phyloP scores from a whole-genome alignment of 2,329 filamentous ascomycete species.

The Verticillium albo-atrum region DNA sequence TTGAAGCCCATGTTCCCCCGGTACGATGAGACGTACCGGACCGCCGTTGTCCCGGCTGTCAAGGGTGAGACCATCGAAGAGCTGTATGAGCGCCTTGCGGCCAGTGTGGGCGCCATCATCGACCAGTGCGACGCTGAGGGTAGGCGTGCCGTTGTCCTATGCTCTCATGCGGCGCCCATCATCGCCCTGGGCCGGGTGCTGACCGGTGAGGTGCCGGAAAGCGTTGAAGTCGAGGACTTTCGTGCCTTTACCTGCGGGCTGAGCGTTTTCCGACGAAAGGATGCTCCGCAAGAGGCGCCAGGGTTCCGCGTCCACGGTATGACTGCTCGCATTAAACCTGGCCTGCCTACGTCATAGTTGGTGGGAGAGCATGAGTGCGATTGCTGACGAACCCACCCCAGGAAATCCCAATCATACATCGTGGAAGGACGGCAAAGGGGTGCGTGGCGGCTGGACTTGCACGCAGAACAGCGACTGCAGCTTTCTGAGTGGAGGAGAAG shows the following conservation, averaged over 20 bases:
- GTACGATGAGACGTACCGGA: slow-evolving; percentile 52
- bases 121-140: slow-evolving; percentile 66
- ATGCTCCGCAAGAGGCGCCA: slow-evolving; percentile 6
- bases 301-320: not conserved
- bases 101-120: slow-evolving; percentile 66
- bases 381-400: slow-evolving; percentile 10
- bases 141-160: slow-evolving; percentile 70
- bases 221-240: slow-evolving; percentile 74
- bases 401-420: slow-evolving; percentile 3
- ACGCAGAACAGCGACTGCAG: slow-evolving; percentile 78
- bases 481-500: slow-evolving; percentile 74
- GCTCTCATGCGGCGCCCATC: slow-evolving; percentile 83
- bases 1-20: slow-evolving; percentile 66
- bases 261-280: slow-evolving; percentile 52
- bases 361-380: not conserved
- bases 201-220: slow-evolving; percentile 71
- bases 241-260: slow-evolving; percentile 78
- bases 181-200: slow-evolving; percentile 81
- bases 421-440: slow-evolving; percentile 58
- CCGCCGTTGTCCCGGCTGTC: slow-evolving; percentile 62
- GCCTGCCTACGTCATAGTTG: slow-evolving; percentile 7
- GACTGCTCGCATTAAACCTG: not conserved
- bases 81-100: slow-evolving; percentile 75
- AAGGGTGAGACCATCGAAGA: slow-evolving; percentile 76
- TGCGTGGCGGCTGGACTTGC: slow-evolving; percentile 77